phyloP scores from a whole-genome alignment of 768 basidiomycete species.

The Boletellus ananiceps region DNA sequence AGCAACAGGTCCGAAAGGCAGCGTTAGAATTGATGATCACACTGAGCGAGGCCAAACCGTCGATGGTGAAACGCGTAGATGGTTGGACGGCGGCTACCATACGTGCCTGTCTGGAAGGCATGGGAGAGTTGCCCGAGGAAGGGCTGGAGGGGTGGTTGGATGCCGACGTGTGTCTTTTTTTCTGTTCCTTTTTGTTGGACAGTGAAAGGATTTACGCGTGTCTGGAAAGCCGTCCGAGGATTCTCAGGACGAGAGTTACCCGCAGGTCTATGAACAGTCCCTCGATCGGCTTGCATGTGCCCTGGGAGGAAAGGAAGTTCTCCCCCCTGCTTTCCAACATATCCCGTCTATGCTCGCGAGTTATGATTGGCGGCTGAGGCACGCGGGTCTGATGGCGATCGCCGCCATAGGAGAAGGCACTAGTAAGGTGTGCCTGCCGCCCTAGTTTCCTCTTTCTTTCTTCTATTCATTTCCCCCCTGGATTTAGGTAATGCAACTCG shows the following conservation, averaged over 20 bases:
- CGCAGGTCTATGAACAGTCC: slow-evolving; percentile 76
- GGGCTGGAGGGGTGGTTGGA: slow-evolving; percentile 57
- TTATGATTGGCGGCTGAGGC: slow-evolving; percentile 80
- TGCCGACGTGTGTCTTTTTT: slow-evolving; percentile 60
- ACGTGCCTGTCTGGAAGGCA: slow-evolving; percentile 74
- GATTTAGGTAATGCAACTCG: slow-evolving; percentile 67
- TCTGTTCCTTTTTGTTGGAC: not conserved
- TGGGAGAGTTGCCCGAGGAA: slow-evolving; percentile 72
- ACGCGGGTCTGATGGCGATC: slow-evolving; percentile 85
- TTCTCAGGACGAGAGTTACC: slow-evolving; percentile 56
- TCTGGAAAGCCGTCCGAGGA: slow-evolving; percentile 56
- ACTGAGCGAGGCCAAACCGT: slow-evolving; percentile 68
- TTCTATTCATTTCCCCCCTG: not conserved
- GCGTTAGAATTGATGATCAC: slow-evolving; percentile 83
- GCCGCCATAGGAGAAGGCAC: slow-evolving; percentile 85
- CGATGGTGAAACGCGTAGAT: slow-evolving; percentile 60
- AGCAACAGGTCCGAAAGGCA: slow-evolving; percentile 62
- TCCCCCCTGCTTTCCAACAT: slow-evolving; percentile 78
- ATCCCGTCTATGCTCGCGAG: slow-evolving; percentile 79
- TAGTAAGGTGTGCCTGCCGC: slow-evolving; percentile 44
- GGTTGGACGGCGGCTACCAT: slow-evolving; percentile 73
- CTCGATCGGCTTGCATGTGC: slow-evolving; percentile 80
- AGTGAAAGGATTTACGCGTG: not conserved
- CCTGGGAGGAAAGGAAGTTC: slow-evolving; percentile 66
- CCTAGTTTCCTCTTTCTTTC: not conserved